Base-by-base conservation (phyloP, 176 grass and related monocot species). In the Coix lacrymajobi region DNA sequence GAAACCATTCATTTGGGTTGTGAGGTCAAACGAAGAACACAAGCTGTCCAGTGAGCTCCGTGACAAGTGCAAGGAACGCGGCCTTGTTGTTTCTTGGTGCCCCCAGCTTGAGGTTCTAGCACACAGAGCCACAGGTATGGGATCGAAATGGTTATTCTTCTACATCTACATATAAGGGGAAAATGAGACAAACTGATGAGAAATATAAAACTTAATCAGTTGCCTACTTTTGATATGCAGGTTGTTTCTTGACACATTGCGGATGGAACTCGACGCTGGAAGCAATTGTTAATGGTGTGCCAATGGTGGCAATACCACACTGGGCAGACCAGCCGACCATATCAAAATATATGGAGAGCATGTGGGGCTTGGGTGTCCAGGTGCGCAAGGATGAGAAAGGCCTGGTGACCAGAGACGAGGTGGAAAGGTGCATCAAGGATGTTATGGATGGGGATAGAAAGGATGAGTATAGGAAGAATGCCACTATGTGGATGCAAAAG, bases 231-330 rank as follows among this genome's bases (percentile, higher is more conserved):
- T 67, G 3, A 29, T 6, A 13, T 80, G 7, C 4, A 88, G 85
- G 82, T 1, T 93, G 91, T 52, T 90, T 93, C 37, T 65, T 88
- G 3, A 88, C 88, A 6, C 91, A 93, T 0, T 93, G 87, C 1
- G 85, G 91, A 4, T 93, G 91, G 88, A 93, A 93, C 62, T 93
- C 88, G 0, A 90, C 79, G 2, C 8, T 75, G 0, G 87, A 89
- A 31, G 87, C 62, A 7, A 69, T 92, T 12, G 81, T 3, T 26
- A 22, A 26, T 0, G 90, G 62, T 0, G 69, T 88, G 54, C 85
- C 88, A 4, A 58, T 88, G 73, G 78, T 90, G 3, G 68, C 44
- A 25, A 41, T 88, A 62, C 88, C 85, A 8, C 61, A 79, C 1
- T 93, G 66, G 77, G 69, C 91, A 0, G 91, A 93, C 78, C 88